Percentiles rank a stretch among this genome's conserved stretches.
These are phyloP conservation scores for Raphanus hybrid DNA, from an alignment of 441 rosid species.

Conservation along the genomic window DNA sequence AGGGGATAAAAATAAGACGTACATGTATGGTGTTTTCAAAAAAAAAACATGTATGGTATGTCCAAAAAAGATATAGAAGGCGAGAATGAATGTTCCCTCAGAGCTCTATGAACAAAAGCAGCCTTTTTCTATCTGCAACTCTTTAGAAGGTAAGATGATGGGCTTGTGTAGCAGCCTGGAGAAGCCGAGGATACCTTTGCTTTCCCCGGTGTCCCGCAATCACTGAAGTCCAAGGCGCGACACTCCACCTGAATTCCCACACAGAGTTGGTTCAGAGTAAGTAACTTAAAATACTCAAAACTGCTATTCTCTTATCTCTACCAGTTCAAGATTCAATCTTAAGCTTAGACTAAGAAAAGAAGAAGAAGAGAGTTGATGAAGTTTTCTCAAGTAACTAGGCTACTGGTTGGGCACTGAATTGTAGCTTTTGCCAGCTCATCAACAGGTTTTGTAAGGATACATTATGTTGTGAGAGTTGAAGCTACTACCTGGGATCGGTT, in stretches of 20 bases:
- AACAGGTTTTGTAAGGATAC: conserved; percentile 16
- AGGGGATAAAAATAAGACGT: conserved; percentile 1
- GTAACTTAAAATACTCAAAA: background rate
- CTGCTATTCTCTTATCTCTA: conserved; percentile 3
- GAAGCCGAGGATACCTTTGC: conserved; percentile 54
- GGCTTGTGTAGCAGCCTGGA: conserved; percentile 56
- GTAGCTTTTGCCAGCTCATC: conserved; percentile 6
- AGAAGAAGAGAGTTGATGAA: background rate
- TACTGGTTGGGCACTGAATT: background rate
- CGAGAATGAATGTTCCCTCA: conserved; percentile 31
- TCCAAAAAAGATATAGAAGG: conserved; percentile 22
- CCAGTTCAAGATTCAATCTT: conserved; percentile 12
- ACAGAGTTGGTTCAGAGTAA: conserved; percentile 11
- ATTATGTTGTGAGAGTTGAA: conserved; percentile 54
- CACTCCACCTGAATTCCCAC: conserved; percentile 64
- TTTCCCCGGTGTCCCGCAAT: conserved; percentile 82
- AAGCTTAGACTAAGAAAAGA: conserved; percentile 17
- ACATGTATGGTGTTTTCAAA: conserved; percentile 27
- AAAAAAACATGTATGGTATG: too few relatives aligned
- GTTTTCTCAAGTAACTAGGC: conserved; percentile 3
- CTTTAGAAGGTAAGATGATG: conserved; percentile 83
- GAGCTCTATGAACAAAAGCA: background rate
- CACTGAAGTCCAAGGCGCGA: conserved; percentile 89
- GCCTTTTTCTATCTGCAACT: conserved; percentile 69
- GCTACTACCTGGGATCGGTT: conserved; percentile 51